Evolutionary conservation across 2,329 filamentous ascomycete genomes (phyloP).

Genomic region (Penicillium polonicum): DNA sequence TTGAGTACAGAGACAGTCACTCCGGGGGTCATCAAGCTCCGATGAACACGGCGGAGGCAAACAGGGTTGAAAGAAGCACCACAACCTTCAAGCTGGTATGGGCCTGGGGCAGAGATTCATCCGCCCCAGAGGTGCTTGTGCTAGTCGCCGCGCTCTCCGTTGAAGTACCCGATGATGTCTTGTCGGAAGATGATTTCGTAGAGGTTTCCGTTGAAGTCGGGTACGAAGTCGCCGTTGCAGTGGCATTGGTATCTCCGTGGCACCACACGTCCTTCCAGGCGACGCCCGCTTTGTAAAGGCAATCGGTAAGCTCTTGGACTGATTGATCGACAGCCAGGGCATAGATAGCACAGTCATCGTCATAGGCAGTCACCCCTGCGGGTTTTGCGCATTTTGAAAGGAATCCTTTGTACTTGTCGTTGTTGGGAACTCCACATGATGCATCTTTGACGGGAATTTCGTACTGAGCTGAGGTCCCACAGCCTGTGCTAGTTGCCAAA

Average conservation of each 20-base stretch:
- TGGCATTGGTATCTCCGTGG: constrained; percentile 19
- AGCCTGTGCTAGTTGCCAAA: constrained; percentile 12
- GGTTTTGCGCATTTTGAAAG: constrained; percentile 22
- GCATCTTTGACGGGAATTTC: constrained; percentile 28
- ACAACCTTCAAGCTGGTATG: constrained; percentile 1
- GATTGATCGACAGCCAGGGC: constrained; percentile 23
- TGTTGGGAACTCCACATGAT: constrained; percentile 27
- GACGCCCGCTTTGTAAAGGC: constrained; percentile 25
- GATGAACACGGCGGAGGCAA: not conserved
- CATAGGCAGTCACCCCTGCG: constrained; percentile 20
- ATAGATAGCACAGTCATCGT: constrained; percentile 27
- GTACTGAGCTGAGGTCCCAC: constrained; percentile 21
- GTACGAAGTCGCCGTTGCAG: constrained; percentile 20
- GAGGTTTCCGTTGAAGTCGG: constrained; percentile 15
- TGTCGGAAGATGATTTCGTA: not conserved
- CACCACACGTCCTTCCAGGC: constrained; percentile 30
- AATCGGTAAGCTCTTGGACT: constrained; percentile 26
- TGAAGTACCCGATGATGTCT: constrained; percentile 1
- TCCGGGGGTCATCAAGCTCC: not conserved
- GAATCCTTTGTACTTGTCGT: constrained; percentile 14
- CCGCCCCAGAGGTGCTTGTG: not conserved
- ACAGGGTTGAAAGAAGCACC: constrained; percentile 5
- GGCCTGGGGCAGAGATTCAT: not conserved
- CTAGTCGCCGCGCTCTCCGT: constrained; percentile 1
- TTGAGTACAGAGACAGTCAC: not conserved